These are phyloP conservation scores for Sporothrix mexicana DNA, from an alignment of 2,329 filamentous ascomycete species.

Conservation along the genomic window DNA sequence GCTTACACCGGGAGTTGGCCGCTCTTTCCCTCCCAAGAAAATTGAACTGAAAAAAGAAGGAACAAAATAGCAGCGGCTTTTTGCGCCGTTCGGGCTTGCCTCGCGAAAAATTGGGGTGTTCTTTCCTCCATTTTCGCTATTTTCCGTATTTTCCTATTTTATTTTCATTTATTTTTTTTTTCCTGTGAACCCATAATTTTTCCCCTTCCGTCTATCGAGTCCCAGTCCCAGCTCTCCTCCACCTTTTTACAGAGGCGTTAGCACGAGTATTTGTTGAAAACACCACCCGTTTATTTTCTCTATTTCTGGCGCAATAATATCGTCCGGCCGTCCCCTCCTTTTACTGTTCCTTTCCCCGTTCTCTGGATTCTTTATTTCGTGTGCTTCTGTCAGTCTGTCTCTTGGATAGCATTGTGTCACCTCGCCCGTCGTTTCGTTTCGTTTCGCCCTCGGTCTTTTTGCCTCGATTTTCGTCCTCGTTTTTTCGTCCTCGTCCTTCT, in stretches of 20 bases:
- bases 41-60: no score
- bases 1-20: constrained; percentile 14
- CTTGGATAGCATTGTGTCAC: constrained; percentile 3
- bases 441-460: background rate
- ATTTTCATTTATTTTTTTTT: background rate
- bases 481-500: background rate
- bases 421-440: background rate
- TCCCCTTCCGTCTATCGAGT: background rate
- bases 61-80: constrained; percentile 5
- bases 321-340: constrained; percentile 25
- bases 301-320: constrained; percentile 26
- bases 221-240: background rate
- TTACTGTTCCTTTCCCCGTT: background rate
- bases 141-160: constrained; percentile 27
- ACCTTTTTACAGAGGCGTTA: background rate
- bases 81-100: constrained; percentile 23
- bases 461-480: background rate
- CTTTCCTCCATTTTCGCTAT: constrained; percentile 13
- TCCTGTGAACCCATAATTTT: constrained; percentile 28
- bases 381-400: background rate
- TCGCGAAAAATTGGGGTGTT: constrained; percentile 11
- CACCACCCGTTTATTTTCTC: background rate
- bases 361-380: constrained; percentile 16
- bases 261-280: background rate
- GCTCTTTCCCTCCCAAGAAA: background rate